Evolutionary conservation across 2,329 filamentous ascomycete species (phyloP), one percentile per base, ranked within the genome.

Genomic region (Fusarium citri): DNA sequence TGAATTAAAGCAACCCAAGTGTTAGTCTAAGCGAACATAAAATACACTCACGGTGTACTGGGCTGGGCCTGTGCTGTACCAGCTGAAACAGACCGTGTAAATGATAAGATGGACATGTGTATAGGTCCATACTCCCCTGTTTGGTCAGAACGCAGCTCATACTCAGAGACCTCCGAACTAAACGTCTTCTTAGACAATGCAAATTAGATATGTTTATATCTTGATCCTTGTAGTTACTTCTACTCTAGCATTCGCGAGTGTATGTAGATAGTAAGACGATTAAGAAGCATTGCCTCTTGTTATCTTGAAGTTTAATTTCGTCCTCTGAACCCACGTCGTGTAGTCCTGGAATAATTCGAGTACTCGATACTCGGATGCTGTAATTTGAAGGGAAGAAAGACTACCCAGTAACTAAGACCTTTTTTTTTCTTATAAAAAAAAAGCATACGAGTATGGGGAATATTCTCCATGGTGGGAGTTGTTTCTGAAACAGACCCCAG

Each of bases 61-160:
- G 10, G 10, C 3, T 37, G 1, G 34, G 34, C 5, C 31, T 10
- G 16, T 6, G 31, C 5, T 6, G 16, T 2, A 1, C 31, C 5
- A 34, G 31, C 16, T 34, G 6, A 34, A 10, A 18, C 16, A 34
- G 31, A 18, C 16, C 18, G 3, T 18, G 31, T 6, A n/a, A 5
- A n/a, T 37, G 16, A 37, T n/a, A 11, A n/a, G 9, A 37, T 1
- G 1, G 1, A 37, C 2, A n/a, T n/a, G 5, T n/a, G 16, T 11
- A 6, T n/a, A 37, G 5, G 3, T 37, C 5, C 3, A n/a, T 1
- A 1, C 1, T 37, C 34, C 34, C 16, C 34, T n/a, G 34, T 37
- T 37, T 9, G 8, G 31, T 9, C 3, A 37, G 5, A 37, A n/a
- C 16, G 34, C 16, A 37, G 34, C 34, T 11, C 34, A 37, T 11